Evolutionary conservation across 805 yeast genomes (phyloP).

Genomic region (Wickerhamomyces rabaulensis): DNA sequence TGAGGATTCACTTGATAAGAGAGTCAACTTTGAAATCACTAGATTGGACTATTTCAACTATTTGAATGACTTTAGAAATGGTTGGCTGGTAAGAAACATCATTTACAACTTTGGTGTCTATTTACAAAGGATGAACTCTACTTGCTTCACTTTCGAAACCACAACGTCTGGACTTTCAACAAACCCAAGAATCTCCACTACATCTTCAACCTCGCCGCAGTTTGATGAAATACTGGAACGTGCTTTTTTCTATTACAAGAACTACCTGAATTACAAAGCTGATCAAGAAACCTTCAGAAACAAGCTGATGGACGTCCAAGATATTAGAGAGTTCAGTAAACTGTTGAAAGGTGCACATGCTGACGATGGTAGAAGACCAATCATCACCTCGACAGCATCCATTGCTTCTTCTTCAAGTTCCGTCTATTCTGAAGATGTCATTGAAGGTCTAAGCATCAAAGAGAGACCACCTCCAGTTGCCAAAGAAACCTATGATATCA

Average conservation of each 20-base stretch:
- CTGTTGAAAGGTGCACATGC: background rate
- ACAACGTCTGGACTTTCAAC: too few species aligned
- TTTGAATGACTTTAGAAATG: constrained; percentile 26
- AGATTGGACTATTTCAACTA: constrained; percentile 42
- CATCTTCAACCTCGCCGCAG: too few species aligned
- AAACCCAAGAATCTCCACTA: too few species aligned
- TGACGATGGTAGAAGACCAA: too few species aligned
- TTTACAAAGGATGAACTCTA: constrained; percentile 5
- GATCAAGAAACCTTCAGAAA: constrained; percentile 7
- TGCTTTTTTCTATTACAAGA: constrained; percentile 10
- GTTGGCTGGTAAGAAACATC: constrained; percentile 16
- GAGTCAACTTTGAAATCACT: constrained; percentile 36
- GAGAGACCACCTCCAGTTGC: constrained; percentile 3
- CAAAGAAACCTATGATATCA: background rate
- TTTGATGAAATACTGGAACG: background rate
- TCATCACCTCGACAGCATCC: background rate
- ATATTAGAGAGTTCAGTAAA: background rate
- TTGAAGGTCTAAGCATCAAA: background rate
- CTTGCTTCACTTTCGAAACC: too few species aligned
- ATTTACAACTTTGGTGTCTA: constrained; percentile 9
- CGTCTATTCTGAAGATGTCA: background rate
- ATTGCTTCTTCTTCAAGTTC: background rate
- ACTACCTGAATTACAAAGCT: constrained; percentile 8
- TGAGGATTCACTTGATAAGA: constrained; percentile 31
- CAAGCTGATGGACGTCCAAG: background rate